phyloP scores from a whole-genome alignment of 2,329 filamentous ascomycete species.

The Colletotrichum sansevieriae region DNA sequence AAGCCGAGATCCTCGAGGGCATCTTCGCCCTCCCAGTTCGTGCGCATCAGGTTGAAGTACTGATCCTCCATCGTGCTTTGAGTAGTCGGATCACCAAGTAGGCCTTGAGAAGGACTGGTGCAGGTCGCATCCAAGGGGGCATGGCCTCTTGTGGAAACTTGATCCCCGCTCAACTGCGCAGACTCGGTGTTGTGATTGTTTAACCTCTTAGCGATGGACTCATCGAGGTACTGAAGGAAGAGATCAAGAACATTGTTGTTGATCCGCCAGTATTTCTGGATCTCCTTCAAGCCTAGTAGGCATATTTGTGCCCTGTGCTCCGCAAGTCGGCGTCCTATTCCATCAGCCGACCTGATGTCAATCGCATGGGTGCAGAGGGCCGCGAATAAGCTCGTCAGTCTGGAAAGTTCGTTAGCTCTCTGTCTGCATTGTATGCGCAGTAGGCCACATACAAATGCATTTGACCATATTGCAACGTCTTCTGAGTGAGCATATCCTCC shows the following conservation, averaged over 20 bases:
- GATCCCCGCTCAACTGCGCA: conserved; percentile 9
- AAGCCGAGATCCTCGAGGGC: conserved; percentile 51
- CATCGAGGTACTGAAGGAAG: conserved; percentile 54
- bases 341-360: conserved; percentile 50
- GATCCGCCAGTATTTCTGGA: conserved; percentile 56
- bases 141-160: neutral
- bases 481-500: conserved; percentile 54
- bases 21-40: conserved; percentile 54
- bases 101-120: neutral
- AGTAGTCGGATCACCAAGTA: neutral
- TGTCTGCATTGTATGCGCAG: neutral
- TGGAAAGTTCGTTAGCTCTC: conserved; percentile 22
- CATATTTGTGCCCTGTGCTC: conserved; percentile 55
- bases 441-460: conserved; percentile 50
- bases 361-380: conserved; percentile 55
- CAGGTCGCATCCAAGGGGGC: conserved; percentile 22
- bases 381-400: conserved; percentile 54
- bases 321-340: conserved; percentile 51
- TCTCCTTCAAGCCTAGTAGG: conserved; percentile 53
- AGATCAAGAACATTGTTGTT: conserved; percentile 56
- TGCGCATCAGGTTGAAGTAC: conserved; percentile 51
- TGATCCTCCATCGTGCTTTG: conserved; percentile 49
- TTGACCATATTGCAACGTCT: conserved; percentile 52
- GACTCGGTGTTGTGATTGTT: conserved; percentile 42
- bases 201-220: conserved; percentile 53